Evolutionary conservation across 495 filamentous ascomycete genomes (phyloP), one percentile per base, ranked within the genome.

Genomic region (Oidiodendron maius): DNA sequence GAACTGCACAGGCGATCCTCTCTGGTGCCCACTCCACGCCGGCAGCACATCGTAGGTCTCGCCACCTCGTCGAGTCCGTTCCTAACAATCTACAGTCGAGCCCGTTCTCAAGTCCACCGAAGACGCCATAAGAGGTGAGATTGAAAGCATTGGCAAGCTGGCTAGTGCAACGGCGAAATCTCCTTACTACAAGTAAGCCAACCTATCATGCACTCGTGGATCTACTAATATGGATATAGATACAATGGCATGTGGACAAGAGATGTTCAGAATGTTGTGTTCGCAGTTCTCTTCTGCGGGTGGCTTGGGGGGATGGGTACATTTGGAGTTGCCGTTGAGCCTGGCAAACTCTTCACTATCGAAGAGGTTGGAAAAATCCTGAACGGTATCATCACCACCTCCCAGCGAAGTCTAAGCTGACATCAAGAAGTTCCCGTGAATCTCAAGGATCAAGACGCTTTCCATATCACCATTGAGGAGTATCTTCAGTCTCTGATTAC

Each of bases 401-500:
- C n/a, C n/a, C 38, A 22, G 45, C 32, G 15, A 35, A 21, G 16
- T 37, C 35, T 10, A 11, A 32, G n/a, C 45, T 58, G 16, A 60
- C 28, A 39, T 18, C 37, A 11, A 39, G 13, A 52, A 95, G 93
- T 97, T n/a, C 94, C 93, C 18, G 83, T 95, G 55, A 96, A 96
- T 61, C 78, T 96, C 53, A 95, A 95, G 66, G 86, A 87, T 51
- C 64, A 76, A 52, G 94, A 97, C 64, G 76, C 81, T 21, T 98
- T 98, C 76, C 93, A 97, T 62, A 70, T 98, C 50, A 91, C 89
- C 23, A 90, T 96, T 59, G 93, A 98, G 67, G 93, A 98, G 63
- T 98, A 98, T 65, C 81, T 98, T 3, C 83, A 90, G 37, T 82
- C 86, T 6, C 72, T 96, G 35, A 89, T 91, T 40, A 75, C 78